phyloP scores from a whole-genome alignment of 345 rosid species.

The Eucalyptus curtisii region DNA sequence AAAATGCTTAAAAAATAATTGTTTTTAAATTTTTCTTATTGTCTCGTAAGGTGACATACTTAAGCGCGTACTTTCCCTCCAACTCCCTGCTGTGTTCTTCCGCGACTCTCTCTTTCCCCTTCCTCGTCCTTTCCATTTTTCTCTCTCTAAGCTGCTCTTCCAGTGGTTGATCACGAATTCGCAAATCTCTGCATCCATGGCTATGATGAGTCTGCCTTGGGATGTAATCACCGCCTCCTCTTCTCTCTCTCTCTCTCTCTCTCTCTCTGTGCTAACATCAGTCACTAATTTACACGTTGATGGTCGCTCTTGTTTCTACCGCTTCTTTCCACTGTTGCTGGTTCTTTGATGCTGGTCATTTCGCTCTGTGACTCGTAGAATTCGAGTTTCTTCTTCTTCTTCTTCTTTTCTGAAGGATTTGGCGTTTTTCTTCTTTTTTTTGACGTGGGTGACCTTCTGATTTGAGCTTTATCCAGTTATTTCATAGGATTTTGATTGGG shows the following conservation, averaged over 20 bases:
- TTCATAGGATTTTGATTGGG: conserved; percentile 13
- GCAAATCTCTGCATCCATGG: background rate
- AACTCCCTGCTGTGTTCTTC: background rate
- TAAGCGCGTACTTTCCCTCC: background rate
- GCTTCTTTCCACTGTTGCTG: background rate
- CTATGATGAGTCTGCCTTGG: background rate
- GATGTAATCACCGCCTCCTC: background rate
- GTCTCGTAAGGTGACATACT: background rate
- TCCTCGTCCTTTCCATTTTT: background rate
- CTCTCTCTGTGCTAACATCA: background rate
- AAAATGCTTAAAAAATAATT: background rate
- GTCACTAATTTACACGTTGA: background rate
- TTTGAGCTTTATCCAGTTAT: conserved; percentile 1
- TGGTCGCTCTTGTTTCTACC: background rate
- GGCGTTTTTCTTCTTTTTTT: background rate
- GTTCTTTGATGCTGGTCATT: background rate
- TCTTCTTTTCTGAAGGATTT: background rate
- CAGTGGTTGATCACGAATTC: background rate
- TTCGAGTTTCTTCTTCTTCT: background rate
- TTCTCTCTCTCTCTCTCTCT: background rate
- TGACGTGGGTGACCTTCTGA: background rate
- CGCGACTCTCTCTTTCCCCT: background rate
- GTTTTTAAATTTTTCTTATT: background rate
- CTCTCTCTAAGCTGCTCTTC: background rate
- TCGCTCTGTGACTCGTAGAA: background rate